Percentiles rank a stretch among this genome's conserved stretches.
Evolutionary conservation across 768 basidiomycete species (phyloP).

Genomic region (Rossbeevera mucosa): DNA sequence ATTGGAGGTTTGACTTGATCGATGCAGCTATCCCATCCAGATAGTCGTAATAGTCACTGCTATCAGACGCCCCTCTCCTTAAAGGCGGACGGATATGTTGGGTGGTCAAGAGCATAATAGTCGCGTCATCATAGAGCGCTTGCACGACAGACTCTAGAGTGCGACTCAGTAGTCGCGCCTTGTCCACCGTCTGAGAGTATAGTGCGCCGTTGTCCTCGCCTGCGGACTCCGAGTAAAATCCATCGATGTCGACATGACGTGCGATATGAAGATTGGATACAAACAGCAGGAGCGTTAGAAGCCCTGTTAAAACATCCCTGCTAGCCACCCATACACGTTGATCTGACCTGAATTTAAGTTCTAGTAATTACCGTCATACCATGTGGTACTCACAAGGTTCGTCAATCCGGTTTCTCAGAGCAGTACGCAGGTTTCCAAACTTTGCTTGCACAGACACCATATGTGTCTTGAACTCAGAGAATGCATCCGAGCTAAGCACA

Average conservation of each 20-base stretch:
- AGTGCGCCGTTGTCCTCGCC: conserved; percentile 40
- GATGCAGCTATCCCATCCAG: conserved; percentile 48
- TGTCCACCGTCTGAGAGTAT: conserved; percentile 64
- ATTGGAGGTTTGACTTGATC: conserved; percentile 51
- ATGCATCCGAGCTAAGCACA: conserved; percentile 46
- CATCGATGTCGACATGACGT: conserved; percentile 78
- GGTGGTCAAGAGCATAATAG: conserved; percentile 52
- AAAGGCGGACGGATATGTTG: conserved; percentile 37
- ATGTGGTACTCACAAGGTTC: conserved; percentile 22
- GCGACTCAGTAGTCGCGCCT: conserved; percentile 62
- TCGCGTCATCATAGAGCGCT: conserved; percentile 68
- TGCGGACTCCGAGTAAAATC: conserved; percentile 49
- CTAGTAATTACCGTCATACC: background rate
- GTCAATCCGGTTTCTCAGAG: conserved; percentile 19
- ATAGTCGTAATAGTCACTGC: conserved; percentile 34
- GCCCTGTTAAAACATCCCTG: conserved; percentile 48
- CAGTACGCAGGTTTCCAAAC: conserved; percentile 33
- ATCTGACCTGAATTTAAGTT: conserved; percentile 17
- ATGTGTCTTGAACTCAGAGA: conserved; percentile 48
- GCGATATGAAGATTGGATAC: conserved; percentile 75
- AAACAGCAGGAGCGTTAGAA: conserved; percentile 55
- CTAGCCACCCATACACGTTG: conserved; percentile 35
- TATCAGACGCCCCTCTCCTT: conserved; percentile 8
- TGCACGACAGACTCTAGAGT: conserved; percentile 68
- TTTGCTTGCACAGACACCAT: conserved; percentile 48